Evolutionary conservation across 75 land plant species (phyloP), one percentile per base, ranked within the genome.

Genomic region (Gnetum montanum): DNA sequence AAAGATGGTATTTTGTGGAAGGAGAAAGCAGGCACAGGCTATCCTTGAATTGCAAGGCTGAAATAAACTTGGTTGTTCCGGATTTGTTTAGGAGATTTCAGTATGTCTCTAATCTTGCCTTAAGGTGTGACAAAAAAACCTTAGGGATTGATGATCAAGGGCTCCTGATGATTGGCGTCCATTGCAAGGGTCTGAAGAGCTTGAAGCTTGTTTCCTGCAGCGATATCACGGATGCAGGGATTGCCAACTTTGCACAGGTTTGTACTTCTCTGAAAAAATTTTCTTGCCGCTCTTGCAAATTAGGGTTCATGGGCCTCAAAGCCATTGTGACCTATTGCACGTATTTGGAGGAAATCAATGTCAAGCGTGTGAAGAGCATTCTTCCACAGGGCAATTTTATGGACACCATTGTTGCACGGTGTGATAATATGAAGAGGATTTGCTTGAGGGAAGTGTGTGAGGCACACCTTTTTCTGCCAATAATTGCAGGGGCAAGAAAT

Each of bases 251-350:
- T 49, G 64, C 74, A 10, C 40, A 46, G 63, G 22, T 68, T 6
- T 58, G 57, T 24, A 58, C 46, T 22, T 30, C 56, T 7, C 31
- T 74, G 27, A 43, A 44, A 13, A 70, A 74, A 49, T 51, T 74
- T 30, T 74, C 77, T 5, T 69, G 74, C 49, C 58, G 68, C 5
- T 58, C 77, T 1, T 74, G 77, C 35, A 35, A 23, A 20, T 74
- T 74, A 31, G 77, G 77, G 35, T 35, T 74, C 10, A 52, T 34
- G 22, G 77, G 74, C 19, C 20, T 74, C 20, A 74, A 74, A 33
- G 49, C 74, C 8, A 22, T 74, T 10, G 19, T 70, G 5, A 55
- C 49, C 55, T 31, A 63, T 24, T 74, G 63, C 31, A 44, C 35
- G 8, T 33, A 40, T 47, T 47, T 74, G 23, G 77, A 74, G 51